Base-by-base conservation (phyloP, 176 grass and related monocot genomes). In the Lolium perenne region DNA sequence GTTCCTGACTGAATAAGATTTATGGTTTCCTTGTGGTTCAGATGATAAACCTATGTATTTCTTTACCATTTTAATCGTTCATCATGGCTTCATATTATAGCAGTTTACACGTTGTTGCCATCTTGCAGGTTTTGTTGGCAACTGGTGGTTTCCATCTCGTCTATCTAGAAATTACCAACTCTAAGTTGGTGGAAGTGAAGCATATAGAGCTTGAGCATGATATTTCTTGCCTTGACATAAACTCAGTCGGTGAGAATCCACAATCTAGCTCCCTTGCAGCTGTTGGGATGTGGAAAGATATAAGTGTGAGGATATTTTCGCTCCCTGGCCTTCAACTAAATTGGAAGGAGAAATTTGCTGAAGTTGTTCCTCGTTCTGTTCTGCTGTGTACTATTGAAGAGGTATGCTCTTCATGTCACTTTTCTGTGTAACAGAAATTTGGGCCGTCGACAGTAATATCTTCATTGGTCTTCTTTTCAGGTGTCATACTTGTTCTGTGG, bases 261-360 rank as follows among this genome's bases (percentile, higher is more conserved):
- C 79, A 90, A 29, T 87, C 84, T 80, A 98, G 93, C 76, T 91
- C 93, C 71, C 55, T 98, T 61, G 95, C 96, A 81, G 96, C 90
- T 45, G 90, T 98, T 46, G 96, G 96, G 59, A 95, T 95, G 96
- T 98, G 96, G 96, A 98, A 93, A 32, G 96, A 95, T 81, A 95
- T 94, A 89, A 98, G 91, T 71, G 93, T 98, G 55, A 95, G 91
- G 80, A 85, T 95, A 88, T 91, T 98, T 90, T 95, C 93, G 76
- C 91, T 98, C 62, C 96, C 96, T 80, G 83, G 77, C 46, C 90
- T 98, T 74, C 90, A 94, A 83, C 81, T 91, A 72, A 76, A 89
- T 38, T 90, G 67, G 84, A 94, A 95, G 82, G 91, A 95, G 80
- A 98, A 83, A 84, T 76, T 95, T 29, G 93, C 91, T 76, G 91